phyloP scores from a whole-genome alignment of 352 stramenopile genomes.

The Phytophthora constricta region DNA sequence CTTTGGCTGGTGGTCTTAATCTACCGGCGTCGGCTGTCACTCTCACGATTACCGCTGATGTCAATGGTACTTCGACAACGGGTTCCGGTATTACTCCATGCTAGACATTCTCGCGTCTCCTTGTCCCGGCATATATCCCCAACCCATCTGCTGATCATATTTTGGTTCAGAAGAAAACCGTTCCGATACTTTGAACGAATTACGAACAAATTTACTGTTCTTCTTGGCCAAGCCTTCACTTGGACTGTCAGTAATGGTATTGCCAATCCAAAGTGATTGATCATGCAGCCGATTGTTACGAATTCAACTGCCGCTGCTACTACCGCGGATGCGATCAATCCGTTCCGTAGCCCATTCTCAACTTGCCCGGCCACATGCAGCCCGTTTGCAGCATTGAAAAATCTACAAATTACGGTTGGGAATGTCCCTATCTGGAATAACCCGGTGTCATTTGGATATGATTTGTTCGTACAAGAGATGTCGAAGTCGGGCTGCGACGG shows the following conservation, averaged over 20 bases:
- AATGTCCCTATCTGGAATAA: too few species aligned
- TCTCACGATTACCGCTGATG: background rate
- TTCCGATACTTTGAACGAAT: background rate
- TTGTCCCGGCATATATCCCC: constrained; percentile 16
- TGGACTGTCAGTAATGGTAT: background rate
- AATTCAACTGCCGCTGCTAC: too few species aligned
- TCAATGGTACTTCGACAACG: background rate
- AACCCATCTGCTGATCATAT: constrained; percentile 22
- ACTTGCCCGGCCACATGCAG: background rate
- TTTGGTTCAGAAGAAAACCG: constrained; percentile 8
- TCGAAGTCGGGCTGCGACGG: constrained; percentile 30
- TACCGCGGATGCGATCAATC: too few species aligned
- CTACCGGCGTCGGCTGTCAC: background rate
- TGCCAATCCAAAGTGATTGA: background rate
- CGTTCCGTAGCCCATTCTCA: background rate
- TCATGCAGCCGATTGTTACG: too few species aligned
- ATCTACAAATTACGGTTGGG: too few species aligned
- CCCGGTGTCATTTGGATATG: constrained; percentile 44
- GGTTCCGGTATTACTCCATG: background rate
- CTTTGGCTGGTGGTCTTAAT: background rate
- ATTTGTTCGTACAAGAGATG: constrained; percentile 39
- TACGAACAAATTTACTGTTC: constrained; percentile 6
- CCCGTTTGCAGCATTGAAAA: constrained; percentile 5
- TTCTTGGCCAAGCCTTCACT: background rate
- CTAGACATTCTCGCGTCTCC: background rate